phyloP scores from a whole-genome alignment of 2,329 filamentous ascomycete genomes.

The Colletotrichum tamarilloi region DNA sequence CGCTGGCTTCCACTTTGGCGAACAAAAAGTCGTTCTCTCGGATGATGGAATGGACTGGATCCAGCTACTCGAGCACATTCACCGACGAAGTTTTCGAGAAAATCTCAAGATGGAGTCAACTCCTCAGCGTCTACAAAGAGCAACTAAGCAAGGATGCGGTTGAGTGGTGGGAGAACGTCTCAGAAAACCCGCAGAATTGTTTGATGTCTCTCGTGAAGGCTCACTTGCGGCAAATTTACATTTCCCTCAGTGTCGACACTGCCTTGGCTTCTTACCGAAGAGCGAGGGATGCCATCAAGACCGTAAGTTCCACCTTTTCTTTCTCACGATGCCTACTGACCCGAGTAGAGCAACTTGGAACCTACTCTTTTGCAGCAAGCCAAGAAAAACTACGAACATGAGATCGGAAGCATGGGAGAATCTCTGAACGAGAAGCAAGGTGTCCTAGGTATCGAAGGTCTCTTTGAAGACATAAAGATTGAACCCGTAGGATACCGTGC shows the following conservation, averaged over 20 bases:
- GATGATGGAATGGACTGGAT: neutral
- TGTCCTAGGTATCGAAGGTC: constrained; percentile 36
- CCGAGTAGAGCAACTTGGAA: constrained; percentile 33
- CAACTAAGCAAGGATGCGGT: constrained; percentile 28
- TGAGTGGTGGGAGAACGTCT: constrained; percentile 39
- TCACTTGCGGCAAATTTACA: too few species aligned
- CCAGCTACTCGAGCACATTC: constrained; percentile 32
- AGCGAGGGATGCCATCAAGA: neutral
- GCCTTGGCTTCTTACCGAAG: too few species aligned
- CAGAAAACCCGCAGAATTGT: neutral
- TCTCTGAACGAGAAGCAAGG: constrained; percentile 17
- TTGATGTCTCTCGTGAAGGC: too few species aligned
- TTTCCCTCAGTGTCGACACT: too few species aligned
- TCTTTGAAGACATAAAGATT: constrained; percentile 38
- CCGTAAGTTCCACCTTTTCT: neutral
- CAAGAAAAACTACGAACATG: constrained; percentile 32
- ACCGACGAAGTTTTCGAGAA: neutral
- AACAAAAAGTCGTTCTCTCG: constrained; percentile 29
- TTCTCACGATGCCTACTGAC: neutral
- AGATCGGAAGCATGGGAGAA: neutral
- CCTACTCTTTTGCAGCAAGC: constrained; percentile 36
- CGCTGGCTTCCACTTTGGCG: constrained; percentile 34
- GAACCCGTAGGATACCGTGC: constrained; percentile 36
- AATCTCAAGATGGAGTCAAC: neutral
- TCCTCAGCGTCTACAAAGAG: neutral